Evolutionary conservation across 2,329 filamentous ascomycete species (phyloP).

Genomic region (Neonectria sp.): DNA sequence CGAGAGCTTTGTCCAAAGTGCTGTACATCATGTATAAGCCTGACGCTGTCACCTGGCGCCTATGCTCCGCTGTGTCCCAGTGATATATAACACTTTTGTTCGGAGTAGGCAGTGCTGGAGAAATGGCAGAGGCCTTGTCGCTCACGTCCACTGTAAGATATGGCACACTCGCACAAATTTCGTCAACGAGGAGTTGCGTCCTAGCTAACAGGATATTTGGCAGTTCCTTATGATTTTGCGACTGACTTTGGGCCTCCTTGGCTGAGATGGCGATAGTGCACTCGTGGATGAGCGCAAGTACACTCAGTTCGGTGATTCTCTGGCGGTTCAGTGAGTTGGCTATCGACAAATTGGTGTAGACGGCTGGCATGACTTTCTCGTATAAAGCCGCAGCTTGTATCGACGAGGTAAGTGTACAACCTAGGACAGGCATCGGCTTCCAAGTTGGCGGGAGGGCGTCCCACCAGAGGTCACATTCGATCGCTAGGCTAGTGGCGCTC

Average conservation of each 20-base stretch:
- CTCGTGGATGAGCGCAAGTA: background rate
- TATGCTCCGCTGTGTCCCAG: background rate
- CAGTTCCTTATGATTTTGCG: background rate
- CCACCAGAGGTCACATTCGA: conserved; percentile 10
- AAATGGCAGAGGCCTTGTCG: background rate
- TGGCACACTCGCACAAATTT: conserved; percentile 28
- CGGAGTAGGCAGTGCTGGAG: background rate
- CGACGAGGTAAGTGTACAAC: background rate
- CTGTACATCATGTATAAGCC: conserved; percentile 9
- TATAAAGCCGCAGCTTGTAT: conserved; percentile 7
- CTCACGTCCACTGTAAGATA: conserved; percentile 17
- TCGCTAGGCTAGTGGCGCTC: conserved; percentile 5
- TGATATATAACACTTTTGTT: background rate
- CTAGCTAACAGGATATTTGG: background rate
- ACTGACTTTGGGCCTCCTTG: background rate
- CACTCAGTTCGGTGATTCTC: conserved; percentile 9
- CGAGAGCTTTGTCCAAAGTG: background rate
- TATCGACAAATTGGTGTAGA: conserved; percentile 3
- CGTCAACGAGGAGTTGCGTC: conserved; percentile 21
- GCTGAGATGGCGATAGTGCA: background rate
- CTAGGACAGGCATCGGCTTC: conserved; percentile 2
- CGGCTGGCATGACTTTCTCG: background rate
- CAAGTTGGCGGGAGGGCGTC: conserved; percentile 11
- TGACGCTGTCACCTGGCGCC: conserved; percentile 7
- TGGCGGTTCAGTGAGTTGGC: conserved; percentile 18